Conservation (phyloP, 1,284 basidiomycete genomes). For the Ceratobasidium sp. region DNA sequence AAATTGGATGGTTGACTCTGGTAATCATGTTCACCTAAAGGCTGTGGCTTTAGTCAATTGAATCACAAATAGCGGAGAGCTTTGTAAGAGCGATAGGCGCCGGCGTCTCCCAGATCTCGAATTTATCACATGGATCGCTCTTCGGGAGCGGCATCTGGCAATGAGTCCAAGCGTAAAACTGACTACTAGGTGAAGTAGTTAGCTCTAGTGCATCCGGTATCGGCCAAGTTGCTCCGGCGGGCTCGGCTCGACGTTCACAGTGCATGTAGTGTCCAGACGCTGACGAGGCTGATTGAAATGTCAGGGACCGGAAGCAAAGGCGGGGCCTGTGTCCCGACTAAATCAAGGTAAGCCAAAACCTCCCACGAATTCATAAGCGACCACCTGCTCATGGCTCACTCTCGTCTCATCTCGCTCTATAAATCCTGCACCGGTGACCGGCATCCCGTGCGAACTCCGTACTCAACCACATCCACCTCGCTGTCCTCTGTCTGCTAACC, state of each 20-base stretch:
- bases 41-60: no score
- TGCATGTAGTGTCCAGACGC: not conserved
- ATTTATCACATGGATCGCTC: slow-evolving; percentile 25
- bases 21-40: no score
- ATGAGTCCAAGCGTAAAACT: slow-evolving; percentile 1
- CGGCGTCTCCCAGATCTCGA: not conserved
- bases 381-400: slow-evolving; percentile 33
- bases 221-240: not conserved
- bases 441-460: slow-evolving; percentile 17
- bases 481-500: not conserved
- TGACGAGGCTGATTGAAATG: not conserved
- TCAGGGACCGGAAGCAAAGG: slow-evolving; percentile 7
- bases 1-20: no score
- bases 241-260: not conserved
- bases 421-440: slow-evolving; percentile 9
- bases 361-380: slow-evolving; percentile 38
- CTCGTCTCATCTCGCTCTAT: slow-evolving; percentile 36
- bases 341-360: slow-evolving; percentile 33
- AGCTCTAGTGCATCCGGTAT: not conserved
- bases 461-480: slow-evolving; percentile 8
- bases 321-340: not conserved
- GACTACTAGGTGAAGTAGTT: not conserved
- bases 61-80: no score
- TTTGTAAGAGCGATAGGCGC: no score
- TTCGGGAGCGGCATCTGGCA: slow-evolving; percentile 15